Base-by-base conservation (phyloP, 495 filamentous ascomycete species). In the Amniculicola lignicola region DNA sequence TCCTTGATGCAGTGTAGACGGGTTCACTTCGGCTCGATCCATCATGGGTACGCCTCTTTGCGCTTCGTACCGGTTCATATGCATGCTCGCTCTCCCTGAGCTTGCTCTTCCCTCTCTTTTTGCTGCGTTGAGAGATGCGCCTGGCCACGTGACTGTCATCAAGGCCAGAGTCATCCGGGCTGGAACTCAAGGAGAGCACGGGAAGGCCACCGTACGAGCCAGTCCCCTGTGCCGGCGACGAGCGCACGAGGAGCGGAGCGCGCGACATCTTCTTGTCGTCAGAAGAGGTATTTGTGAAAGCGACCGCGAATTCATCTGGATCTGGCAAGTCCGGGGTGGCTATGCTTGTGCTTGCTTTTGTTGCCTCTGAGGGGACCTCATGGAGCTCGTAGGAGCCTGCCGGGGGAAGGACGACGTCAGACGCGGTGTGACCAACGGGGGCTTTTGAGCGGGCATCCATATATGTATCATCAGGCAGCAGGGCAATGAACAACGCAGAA, bases 131-230 rank as follows among this genome's bases (percentile, higher is more conserved):
- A 4, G 33, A 31, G 5, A 31, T 3, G 19, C 16, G 37, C 7
- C 10, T 37, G 28, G 54, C 46, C 57, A 58, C 52, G 53, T 61
- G 41, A 46, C 55, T 21, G 25, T 57, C 53, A 25, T 51, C 39
- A 10, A 19, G 23, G 6, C 46, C 45, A 25, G 45, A 58, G 10
- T 45, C 51, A 19, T 18, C 60, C 0, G 62, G 49, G 43, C 57
- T 65, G n/a, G 62, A 61, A 36, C 57, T 61, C 41, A 61, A 29
- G 9, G 56, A 60, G 6, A 61, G 15, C 7, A 65, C 53, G 1
- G 62, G 62, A 4, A 65, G 57, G n/a, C 57, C 62, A n/a, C 62
- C 57, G 40, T 65, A 65, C 5, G 62, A 65, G 18, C 62, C 62
- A n/a, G 62, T 61, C 35, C 62, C 62, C 43, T 53, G 48, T 3